phyloP scores from a whole-genome alignment of 78 protist species.

The Polysphondylium violaceum region DNA sequence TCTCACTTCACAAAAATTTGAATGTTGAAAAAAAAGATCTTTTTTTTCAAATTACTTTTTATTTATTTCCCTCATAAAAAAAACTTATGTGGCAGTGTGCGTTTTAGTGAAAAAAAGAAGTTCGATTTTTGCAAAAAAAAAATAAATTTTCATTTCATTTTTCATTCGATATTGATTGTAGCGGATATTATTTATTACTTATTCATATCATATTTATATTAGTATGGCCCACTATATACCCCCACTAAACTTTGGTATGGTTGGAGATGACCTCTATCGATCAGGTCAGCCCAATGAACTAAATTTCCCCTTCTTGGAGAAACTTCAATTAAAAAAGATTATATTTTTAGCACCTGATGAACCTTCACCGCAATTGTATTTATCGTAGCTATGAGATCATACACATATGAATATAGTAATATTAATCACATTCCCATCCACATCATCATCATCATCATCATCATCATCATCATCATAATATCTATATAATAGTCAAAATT shows the following conservation, averaged over 20 bases:
- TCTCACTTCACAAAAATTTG: too few relatives aligned
- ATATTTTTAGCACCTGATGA: conserved; percentile 93
- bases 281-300: conserved; percentile 93
- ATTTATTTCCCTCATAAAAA: too few relatives aligned
- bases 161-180: too few relatives aligned
- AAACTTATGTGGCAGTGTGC: too few relatives aligned
- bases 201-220: too few relatives aligned
- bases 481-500: conserved; percentile 48
- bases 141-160: too few relatives aligned
- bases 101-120: too few relatives aligned
- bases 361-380: conserved; percentile 85
- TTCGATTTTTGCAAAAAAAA: background rate
- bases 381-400: background rate
- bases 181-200: too few relatives aligned
- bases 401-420: background rate
- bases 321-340: conserved; percentile 84
- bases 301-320: conserved; percentile 95
- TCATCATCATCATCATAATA: background rate
- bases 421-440: too few relatives aligned
- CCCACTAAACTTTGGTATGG: conserved; percentile 92
- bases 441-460: too few relatives aligned
- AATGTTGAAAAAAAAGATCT: too few relatives aligned
- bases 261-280: conserved; percentile 94
- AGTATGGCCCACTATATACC: conserved; percentile 82
- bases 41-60: too few relatives aligned